phyloP scores from a whole-genome alignment of 345 rosid species.

The Viola odorata region DNA sequence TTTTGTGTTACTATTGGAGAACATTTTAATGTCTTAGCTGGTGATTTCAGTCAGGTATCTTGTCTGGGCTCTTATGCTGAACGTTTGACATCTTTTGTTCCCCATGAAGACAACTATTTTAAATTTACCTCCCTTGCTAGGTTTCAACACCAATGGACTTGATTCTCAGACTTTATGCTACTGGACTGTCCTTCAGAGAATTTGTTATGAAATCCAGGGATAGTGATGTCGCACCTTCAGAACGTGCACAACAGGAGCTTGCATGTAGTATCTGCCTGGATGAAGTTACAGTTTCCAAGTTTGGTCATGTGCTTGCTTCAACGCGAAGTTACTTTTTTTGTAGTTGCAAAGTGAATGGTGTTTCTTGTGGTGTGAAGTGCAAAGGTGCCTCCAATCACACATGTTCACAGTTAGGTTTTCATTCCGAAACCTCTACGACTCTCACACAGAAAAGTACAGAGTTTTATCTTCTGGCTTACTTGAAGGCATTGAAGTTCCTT shows the following conservation, averaged over 20 bases:
- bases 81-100: slow-evolving; percentile 1
- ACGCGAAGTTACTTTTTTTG: slow-evolving; percentile 38
- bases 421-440: slow-evolving; percentile 17
- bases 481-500: slow-evolving; percentile 61
- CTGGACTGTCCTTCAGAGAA: slow-evolving; percentile 42
- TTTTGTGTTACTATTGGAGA: slow-evolving; percentile 46
- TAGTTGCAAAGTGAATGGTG: slow-evolving; percentile 25
- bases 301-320: slow-evolving; percentile 40
- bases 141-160: slow-evolving; percentile 38
- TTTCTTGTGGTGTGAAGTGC: slow-evolving; percentile 11
- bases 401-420: slow-evolving; percentile 22
- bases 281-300: slow-evolving; percentile 33
- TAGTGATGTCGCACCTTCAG: slow-evolving; percentile 27
- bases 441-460: slow-evolving; percentile 26
- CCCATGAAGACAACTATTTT: background rate
- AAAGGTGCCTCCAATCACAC: slow-evolving; percentile 17
- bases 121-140: slow-evolving; percentile 40
- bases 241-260: slow-evolving; percentile 33
- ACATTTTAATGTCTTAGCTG: slow-evolving; percentile 39
- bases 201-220: slow-evolving; percentile 24
- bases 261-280: slow-evolving; percentile 38
- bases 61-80: slow-evolving; percentile 14
- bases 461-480: slow-evolving; percentile 37
- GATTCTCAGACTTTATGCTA: slow-evolving; percentile 65
- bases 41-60: slow-evolving; percentile 48